Conservation (phyloP, 345 rosid genomes). For the Microcos paniculata region DNA sequence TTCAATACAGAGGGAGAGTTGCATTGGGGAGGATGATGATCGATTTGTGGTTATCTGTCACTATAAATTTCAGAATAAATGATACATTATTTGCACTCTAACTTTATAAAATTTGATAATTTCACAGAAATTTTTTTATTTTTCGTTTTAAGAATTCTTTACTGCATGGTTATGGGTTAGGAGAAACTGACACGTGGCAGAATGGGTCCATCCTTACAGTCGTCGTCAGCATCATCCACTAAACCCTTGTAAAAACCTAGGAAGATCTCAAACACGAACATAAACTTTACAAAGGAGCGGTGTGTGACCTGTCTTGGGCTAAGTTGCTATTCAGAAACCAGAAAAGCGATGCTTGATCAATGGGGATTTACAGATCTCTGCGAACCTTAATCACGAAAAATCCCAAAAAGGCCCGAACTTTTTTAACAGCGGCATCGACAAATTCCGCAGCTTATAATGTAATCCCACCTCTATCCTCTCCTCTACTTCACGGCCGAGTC, state of each 20-base stretch:
- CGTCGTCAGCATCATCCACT: neutral
- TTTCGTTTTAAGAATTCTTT: too few species aligned
- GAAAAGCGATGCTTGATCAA: slow-evolving; percentile 28
- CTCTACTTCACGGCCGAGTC: slow-evolving; percentile 24
- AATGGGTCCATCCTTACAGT: neutral
- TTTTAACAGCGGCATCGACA: slow-evolving; percentile 38
- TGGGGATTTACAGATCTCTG: slow-evolving; percentile 60
- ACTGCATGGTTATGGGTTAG: neutral
- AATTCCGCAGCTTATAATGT: slow-evolving; percentile 9
- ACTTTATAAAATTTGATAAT: too few species aligned
- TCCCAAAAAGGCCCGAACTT: slow-evolving; percentile 32
- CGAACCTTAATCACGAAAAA: slow-evolving; percentile 32
- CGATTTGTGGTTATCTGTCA: neutral
- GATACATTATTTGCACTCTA: too few species aligned
- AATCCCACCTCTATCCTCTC: slow-evolving; percentile 36
- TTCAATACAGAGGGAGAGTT: neutral
- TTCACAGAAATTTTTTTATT: too few species aligned
- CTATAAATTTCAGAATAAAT: too few species aligned
- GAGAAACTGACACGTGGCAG: neutral
- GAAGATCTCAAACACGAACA: neutral
- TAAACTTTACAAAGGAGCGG: neutral
- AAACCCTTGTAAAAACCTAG: slow-evolving; percentile 9
- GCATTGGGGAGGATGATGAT: neutral
- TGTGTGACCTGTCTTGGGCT: neutral
- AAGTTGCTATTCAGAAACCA: neutral